Evolutionary conservation across 352 stramenopile genomes (phyloP).

Genomic region (Pilasporangium apinafurcum): DNA sequence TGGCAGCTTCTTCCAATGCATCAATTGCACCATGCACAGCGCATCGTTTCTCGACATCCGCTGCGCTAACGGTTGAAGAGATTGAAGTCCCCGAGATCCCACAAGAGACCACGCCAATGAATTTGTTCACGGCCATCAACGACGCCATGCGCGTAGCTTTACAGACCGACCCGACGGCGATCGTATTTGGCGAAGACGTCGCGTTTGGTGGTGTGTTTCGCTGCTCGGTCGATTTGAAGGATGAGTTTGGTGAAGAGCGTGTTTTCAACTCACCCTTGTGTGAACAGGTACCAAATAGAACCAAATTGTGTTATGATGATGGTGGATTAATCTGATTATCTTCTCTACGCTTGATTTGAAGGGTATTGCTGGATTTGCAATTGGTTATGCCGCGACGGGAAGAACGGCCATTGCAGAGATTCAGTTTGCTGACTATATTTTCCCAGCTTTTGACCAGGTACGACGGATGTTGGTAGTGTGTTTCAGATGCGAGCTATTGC

Average conservation of each 20-base stretch:
- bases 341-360: too few relatives aligned
- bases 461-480: slow-evolving; percentile 2
- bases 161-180: slow-evolving; percentile 82
- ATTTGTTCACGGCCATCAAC: slow-evolving; percentile 92
- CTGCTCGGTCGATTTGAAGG: slow-evolving; percentile 91
- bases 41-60: slow-evolving; percentile 61
- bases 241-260: slow-evolving; percentile 91
- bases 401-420: slow-evolving; percentile 98
- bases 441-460: slow-evolving; percentile 91
- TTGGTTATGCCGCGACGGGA: slow-evolving; percentile 95
- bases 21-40: slow-evolving; percentile 86
- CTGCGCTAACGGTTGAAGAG: slow-evolving; percentile 5
- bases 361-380: slow-evolving; percentile 92
- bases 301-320: too few relatives aligned
- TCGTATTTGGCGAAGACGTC: slow-evolving; percentile 98
- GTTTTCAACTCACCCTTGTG: slow-evolving; percentile 97
- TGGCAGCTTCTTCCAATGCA: slow-evolving; percentile 37
- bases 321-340: too few relatives aligned
- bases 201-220: slow-evolving; percentile 98
- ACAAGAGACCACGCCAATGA: slow-evolving; percentile 78
- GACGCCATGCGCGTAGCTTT: slow-evolving; percentile 87
- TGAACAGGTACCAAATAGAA: slow-evolving; percentile 72
- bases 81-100: slow-evolving; percentile 4
- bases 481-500: slow-evolving; percentile 6
- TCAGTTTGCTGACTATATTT: slow-evolving; percentile 98